Conservation (phyloP, 257 asterid species). For the Striga asiatica region DNA sequence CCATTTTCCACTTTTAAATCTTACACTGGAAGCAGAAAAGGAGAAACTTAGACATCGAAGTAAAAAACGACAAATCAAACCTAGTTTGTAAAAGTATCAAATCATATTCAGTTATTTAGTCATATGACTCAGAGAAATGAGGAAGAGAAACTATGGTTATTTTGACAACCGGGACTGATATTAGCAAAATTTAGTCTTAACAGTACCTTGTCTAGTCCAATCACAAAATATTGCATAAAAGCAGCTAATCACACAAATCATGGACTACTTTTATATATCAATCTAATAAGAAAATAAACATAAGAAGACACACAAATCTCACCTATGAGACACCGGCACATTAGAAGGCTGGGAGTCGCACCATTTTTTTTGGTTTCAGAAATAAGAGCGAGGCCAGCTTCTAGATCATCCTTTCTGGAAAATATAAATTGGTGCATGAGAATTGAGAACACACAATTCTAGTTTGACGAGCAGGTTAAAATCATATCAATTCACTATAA, state of each 20-base stretch:
- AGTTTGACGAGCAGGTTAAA: conserved; percentile 9
- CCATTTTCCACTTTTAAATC: not conserved
- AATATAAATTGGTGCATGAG: conserved; percentile 16
- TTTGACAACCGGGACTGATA: not conserved
- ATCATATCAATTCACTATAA: conserved; percentile 11
- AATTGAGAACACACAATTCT: conserved; percentile 8
- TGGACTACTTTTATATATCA: conserved; percentile 5
- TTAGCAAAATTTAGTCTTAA: not conserved
- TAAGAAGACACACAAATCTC: conserved; percentile 22
- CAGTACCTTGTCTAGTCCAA: not conserved
- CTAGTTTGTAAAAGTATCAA: not conserved
- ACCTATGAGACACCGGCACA: conserved; percentile 90
- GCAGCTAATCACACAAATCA: conserved; percentile 6
- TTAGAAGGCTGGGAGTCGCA: conserved; percentile 72
- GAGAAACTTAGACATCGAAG: conserved; percentile 2
- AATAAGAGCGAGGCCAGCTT: conserved; percentile 63
- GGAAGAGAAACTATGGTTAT: not conserved
- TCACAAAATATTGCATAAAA: not conserved
- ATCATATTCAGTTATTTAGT: conserved; percentile 6
- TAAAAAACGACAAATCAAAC: conserved; percentile 2
- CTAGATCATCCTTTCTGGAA: conserved; percentile 78
- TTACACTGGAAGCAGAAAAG: conserved; percentile 11
- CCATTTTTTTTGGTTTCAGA: conserved; percentile 87
- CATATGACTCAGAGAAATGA: not conserved
- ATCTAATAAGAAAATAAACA: conserved; percentile 12